Conservation (phyloP, 2,329 filamentous ascomycete species). For the Calonectria multiphialidica region DNA sequence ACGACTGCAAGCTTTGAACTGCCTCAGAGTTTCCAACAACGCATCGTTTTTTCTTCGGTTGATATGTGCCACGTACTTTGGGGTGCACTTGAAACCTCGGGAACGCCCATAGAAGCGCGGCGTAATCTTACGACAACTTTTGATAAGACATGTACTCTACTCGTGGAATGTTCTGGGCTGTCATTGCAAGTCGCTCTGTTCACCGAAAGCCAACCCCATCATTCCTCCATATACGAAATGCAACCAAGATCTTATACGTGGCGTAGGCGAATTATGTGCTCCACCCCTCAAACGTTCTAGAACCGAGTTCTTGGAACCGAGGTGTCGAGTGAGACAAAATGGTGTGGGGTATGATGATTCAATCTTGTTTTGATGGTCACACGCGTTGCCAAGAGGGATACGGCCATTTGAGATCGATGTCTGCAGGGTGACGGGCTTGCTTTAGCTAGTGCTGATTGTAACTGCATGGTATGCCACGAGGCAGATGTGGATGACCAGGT, state of each 20-base stretch:
- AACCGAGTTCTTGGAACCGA: background rate
- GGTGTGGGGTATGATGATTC: background rate
- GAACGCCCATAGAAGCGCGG: background rate
- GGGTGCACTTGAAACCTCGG: background rate
- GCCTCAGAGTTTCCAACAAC: background rate
- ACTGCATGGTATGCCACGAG: no score
- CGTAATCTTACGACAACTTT: background rate
- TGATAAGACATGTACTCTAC: background rate
- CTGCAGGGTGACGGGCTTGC: no score
- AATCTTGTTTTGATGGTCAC: no score
- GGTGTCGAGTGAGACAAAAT: background rate
- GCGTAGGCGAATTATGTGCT: background rate
- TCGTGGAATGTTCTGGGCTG: background rate
- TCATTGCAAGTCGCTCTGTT: background rate
- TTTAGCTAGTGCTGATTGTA: no score
- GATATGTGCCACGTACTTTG: background rate
- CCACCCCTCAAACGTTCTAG: background rate
- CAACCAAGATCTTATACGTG: background rate
- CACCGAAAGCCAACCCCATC: background rate
- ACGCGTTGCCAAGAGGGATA: no score
- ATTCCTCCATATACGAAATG: background rate
- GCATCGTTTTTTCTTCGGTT: background rate
- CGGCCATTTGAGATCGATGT: no score
- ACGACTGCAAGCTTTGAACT: no score
- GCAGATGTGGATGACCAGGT: no score